Evolutionary conservation across 768 basidiomycete genomes (phyloP).

Genomic region (Xerocomellus dryophilus): DNA sequence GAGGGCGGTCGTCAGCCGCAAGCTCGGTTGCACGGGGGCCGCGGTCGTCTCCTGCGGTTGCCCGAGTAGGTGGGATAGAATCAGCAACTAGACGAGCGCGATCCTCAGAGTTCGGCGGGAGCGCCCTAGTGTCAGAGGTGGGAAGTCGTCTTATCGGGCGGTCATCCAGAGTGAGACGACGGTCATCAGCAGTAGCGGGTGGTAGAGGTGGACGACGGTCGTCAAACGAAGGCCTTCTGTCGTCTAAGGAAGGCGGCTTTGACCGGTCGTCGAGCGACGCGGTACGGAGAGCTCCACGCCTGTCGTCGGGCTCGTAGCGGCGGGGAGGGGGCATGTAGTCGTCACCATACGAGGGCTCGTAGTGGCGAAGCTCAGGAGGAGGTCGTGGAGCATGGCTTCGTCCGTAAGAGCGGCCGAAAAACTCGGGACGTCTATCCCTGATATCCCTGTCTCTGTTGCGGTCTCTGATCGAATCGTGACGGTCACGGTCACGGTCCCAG

Average conservation of each 20-base stretch:
- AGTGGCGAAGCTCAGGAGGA: too few species aligned
- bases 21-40: conserved; percentile 14
- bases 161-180: conserved; percentile 30
- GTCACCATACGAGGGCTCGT: too few species aligned
- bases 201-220: conserved; percentile 24
- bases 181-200: conserved; percentile 18
- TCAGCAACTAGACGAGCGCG: conserved; percentile 20
- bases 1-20: conserved; percentile 28
- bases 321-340: too few species aligned
- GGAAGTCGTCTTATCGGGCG: conserved; percentile 31
- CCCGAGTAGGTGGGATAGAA: conserved; percentile 13
- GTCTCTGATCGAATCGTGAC: too few species aligned
- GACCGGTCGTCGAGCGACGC: conserved; percentile 11
- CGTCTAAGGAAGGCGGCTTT: conserved; percentile 28
- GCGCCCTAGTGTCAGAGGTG: conserved; percentile 14
- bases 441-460: too few species aligned
- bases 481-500: too few species aligned
- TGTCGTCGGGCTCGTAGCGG: too few species aligned
- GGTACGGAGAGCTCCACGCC: too few species aligned
- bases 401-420: too few species aligned
- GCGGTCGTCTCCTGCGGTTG: conserved; percentile 29
- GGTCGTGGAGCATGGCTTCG: too few species aligned
- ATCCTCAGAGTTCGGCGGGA: conserved; percentile 18
- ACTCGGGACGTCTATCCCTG: too few species aligned
- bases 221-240: conserved; percentile 30